Conservation (phyloP, 208 protist genomes). For the Crithidia fasciculata region DNA sequence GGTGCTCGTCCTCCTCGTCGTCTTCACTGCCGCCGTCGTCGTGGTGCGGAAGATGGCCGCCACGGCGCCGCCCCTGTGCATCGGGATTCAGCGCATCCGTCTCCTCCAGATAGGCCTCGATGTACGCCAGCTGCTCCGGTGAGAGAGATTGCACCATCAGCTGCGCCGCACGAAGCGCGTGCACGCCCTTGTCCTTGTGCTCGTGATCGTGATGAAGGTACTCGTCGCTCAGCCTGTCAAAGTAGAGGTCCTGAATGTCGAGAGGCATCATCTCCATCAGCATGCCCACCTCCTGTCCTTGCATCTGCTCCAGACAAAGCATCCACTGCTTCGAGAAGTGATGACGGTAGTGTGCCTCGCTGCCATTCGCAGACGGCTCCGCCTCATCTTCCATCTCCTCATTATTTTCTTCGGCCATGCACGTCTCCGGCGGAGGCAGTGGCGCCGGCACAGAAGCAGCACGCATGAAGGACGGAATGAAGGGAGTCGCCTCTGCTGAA, state of each 20-base stretch:
- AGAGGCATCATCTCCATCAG: constrained; percentile 54
- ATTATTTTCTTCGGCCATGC: not conserved
- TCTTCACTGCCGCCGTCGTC: constrained; percentile 1
- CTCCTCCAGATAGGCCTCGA: constrained; percentile 42
- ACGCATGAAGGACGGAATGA: constrained; percentile 65
- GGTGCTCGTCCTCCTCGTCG: constrained; percentile 30
- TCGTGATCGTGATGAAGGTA: constrained; percentile 27
- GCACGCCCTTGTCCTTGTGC: constrained; percentile 29
- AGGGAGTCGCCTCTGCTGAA: constrained; percentile 59
- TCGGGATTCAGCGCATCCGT: constrained; percentile 28
- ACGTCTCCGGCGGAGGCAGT: not conserved
- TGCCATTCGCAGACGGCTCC: not conserved
- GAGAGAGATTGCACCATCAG: constrained; percentile 47
- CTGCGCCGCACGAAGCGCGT: constrained; percentile 32
- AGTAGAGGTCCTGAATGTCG: constrained; percentile 48
- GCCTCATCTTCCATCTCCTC: not conserved
- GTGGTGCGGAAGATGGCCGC: constrained; percentile 1
- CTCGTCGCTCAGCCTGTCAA: constrained; percentile 40
- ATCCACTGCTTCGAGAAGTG: constrained; percentile 38
- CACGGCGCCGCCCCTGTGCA: not conserved
- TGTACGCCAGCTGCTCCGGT: constrained; percentile 39
- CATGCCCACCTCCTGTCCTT: constrained; percentile 48
- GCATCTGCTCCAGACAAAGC: constrained; percentile 35
- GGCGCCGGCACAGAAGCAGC: not conserved
- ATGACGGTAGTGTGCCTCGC: constrained; percentile 17